These are phyloP conservation scores for Setomelanomma holmii DNA, from an alignment of 2,329 filamentous ascomycete species.

Conservation along the genomic window DNA sequence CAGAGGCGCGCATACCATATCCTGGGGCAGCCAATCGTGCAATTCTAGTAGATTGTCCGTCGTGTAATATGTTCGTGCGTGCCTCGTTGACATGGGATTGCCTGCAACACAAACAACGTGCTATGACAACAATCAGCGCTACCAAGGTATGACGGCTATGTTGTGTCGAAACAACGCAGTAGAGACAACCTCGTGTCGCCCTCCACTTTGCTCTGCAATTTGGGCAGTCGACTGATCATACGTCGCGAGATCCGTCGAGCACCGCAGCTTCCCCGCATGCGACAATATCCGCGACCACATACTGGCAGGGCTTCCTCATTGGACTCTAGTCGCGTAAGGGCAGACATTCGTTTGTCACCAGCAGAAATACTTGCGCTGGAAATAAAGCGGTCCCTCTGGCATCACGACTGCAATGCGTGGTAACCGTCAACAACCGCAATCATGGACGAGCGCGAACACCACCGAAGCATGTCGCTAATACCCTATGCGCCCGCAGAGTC, in stretches of 20 bases:
- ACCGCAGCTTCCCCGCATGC: slow-evolving; percentile 33
- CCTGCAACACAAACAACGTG: slow-evolving; percentile 27
- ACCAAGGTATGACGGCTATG: slow-evolving; percentile 19
- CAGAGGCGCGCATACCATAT: background rate
- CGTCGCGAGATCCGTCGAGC: slow-evolving; percentile 6
- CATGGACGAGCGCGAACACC: slow-evolving; percentile 43
- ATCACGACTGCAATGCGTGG: slow-evolving; percentile 8
- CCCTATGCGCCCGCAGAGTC: slow-evolving; percentile 77
- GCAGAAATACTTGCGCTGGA: slow-evolving; percentile 11
- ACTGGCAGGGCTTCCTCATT: background rate
- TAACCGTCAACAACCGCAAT: slow-evolving; percentile 6
- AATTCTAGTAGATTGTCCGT: background rate
- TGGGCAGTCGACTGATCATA: slow-evolving; percentile 26
- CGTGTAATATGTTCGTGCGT: slow-evolving; percentile 8
- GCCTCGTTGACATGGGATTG: slow-evolving; percentile 4
- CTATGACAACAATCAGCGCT: slow-evolving; percentile 26
- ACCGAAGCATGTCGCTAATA: slow-evolving; percentile 70
- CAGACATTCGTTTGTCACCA: slow-evolving; percentile 1
- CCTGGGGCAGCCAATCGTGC: background rate
- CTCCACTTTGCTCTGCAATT: slow-evolving; percentile 8
- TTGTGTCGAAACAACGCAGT: slow-evolving; percentile 8
- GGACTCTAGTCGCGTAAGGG: slow-evolving; percentile 9
- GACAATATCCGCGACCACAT: slow-evolving; percentile 5
- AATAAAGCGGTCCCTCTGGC: slow-evolving; percentile 4
- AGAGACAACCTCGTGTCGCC: slow-evolving; percentile 20